phyloP scores from a whole-genome alignment of 371 early-diverging fungal species.

The Sporodiniella umbellata region DNA sequence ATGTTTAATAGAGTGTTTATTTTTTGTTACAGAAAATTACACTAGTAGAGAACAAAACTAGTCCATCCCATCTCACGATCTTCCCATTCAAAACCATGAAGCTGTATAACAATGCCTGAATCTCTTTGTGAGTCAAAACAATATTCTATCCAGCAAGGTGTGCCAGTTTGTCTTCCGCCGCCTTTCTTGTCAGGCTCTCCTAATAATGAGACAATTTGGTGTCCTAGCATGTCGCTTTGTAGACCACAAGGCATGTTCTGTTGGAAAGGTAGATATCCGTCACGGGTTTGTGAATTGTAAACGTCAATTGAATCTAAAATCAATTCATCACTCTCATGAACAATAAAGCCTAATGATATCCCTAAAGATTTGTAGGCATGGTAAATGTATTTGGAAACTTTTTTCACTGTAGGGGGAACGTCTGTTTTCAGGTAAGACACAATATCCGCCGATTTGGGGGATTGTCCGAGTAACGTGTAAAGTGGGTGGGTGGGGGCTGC shows the following conservation, averaged over 20 bases:
- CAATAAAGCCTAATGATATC: slow-evolving; percentile 36
- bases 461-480: not conserved
- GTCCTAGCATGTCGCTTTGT: slow-evolving; percentile 14
- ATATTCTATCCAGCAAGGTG: slow-evolving; percentile 52
- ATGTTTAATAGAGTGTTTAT: too few relatives aligned
- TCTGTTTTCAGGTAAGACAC: not conserved
- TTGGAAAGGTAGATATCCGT: slow-evolving; percentile 31
- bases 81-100: slow-evolving; percentile 51
- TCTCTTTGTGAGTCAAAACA: slow-evolving; percentile 18
- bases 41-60: slow-evolving; percentile 28
- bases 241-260: slow-evolving; percentile 28
- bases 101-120: slow-evolving; percentile 33
- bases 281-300: slow-evolving; percentile 40
- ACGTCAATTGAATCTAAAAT: slow-evolving; percentile 38
- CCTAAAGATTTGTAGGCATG: slow-evolving; percentile 38
- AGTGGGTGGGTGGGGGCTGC: not conserved
- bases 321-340: slow-evolving; percentile 2
- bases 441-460: not conserved
- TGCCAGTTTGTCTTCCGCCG: slow-evolving; percentile 37
- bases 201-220: slow-evolving; percentile 11
- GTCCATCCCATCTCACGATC: slow-evolving; percentile 53
- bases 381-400: slow-evolving; percentile 28
- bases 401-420: slow-evolving; percentile 6
- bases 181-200: slow-evolving; percentile 52
- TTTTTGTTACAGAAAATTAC: too few relatives aligned